Percentiles rank a stretch among this genome's conserved stretches.
phyloP scores from a whole-genome alignment of 352 stramenopile species.

The Phytophthora fragariaefolia region DNA sequence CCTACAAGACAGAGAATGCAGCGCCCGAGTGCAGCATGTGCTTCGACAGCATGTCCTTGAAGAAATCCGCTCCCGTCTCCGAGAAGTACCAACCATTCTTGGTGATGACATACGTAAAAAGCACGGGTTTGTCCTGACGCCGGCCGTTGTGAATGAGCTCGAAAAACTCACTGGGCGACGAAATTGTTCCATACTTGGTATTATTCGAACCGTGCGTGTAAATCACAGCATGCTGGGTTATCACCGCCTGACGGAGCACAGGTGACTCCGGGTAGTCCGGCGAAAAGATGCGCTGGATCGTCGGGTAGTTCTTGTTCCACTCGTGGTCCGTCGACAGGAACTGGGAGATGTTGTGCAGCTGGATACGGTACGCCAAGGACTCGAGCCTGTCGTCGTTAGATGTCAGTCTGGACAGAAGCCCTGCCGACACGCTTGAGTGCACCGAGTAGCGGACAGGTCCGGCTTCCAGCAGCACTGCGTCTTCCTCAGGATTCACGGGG shows the following conservation, averaged over 20 bases:
- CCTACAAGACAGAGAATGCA: slow-evolving; percentile 30
- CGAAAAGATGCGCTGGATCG: slow-evolving; percentile 42
- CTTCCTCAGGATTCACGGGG: background rate
- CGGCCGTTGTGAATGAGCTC: slow-evolving; percentile 35
- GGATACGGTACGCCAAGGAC: slow-evolving; percentile 39
- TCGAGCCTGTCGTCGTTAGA: slow-evolving; percentile 22
- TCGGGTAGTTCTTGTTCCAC: slow-evolving; percentile 45
- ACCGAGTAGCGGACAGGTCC: slow-evolving; percentile 43
- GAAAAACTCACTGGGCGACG: slow-evolving; percentile 34
- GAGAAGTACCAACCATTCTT: slow-evolving; percentile 42
- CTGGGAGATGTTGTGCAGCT: slow-evolving; percentile 38
- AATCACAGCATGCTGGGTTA: slow-evolving; percentile 37
- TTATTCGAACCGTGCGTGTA: slow-evolving; percentile 30
- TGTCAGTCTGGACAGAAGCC: slow-evolving; percentile 24
- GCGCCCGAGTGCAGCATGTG: slow-evolving; percentile 42
- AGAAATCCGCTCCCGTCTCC: slow-evolving; percentile 39
- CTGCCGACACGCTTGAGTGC: slow-evolving; percentile 35
- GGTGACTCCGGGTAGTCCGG: slow-evolving; percentile 35
- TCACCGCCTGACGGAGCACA: slow-evolving; percentile 36
- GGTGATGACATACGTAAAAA: slow-evolving; percentile 40
- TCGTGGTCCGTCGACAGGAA: slow-evolving; percentile 36
- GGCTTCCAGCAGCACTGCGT: slow-evolving; percentile 23
- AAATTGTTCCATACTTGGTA: slow-evolving; percentile 30
- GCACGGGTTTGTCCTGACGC: slow-evolving; percentile 35
- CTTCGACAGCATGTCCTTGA: slow-evolving; percentile 48